A percentile compares a stretch with the other conserved stretches of the same genome.
These are phyloP conservation scores for Arctium lappa DNA, from an alignment of 129 eudicot genomes.

Conservation along the genomic window DNA sequence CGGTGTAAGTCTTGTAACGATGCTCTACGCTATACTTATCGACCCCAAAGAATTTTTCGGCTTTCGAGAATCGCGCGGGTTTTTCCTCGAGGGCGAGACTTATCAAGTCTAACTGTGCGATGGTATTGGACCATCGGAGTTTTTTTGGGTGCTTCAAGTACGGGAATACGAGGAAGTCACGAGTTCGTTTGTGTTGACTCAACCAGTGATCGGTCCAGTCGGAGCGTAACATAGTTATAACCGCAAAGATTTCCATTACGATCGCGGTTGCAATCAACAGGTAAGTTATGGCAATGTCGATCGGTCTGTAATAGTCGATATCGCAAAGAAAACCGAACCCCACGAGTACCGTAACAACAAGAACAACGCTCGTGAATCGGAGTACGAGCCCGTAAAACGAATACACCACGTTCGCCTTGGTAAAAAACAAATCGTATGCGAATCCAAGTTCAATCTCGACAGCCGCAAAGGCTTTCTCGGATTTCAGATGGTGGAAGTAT, in stretches of 20 bases:
- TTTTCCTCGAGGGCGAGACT: slow-evolving; percentile 33
- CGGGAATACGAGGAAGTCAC: neutral
- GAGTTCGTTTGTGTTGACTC: slow-evolving; percentile 22
- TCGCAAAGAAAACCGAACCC: slow-evolving; percentile 20
- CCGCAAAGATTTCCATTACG: slow-evolving; percentile 29
- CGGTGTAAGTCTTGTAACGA: slow-evolving; percentile 14
- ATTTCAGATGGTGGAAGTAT: slow-evolving; percentile 5
- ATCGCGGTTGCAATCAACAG: slow-evolving; percentile 31
- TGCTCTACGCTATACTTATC: slow-evolving; percentile 21
- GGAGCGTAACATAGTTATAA: slow-evolving; percentile 24
- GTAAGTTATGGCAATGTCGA: slow-evolving; percentile 41
- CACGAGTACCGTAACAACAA: slow-evolving; percentile 9
- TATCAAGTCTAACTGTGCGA: slow-evolving; percentile 46
- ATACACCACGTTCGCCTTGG: slow-evolving; percentile 42
- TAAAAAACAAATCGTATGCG: slow-evolving; percentile 43
- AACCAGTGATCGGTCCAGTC: slow-evolving; percentile 47
- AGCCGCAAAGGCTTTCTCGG: slow-evolving; percentile 22
- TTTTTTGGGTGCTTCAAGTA: slow-evolving; percentile 16
- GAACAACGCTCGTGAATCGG: slow-evolving; percentile 21
- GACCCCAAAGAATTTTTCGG: slow-evolving; percentile 26
- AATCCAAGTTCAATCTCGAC: slow-evolving; percentile 49
- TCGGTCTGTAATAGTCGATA: slow-evolving; percentile 1
- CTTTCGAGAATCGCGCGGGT: slow-evolving; percentile 10
- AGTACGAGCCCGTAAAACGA: slow-evolving; percentile 18
- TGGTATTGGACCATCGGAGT: slow-evolving; percentile 47